These are phyloP conservation scores for Kwoniella dendrophila DNA, from an alignment of 768 basidiomycete species.

Conservation along the genomic window DNA sequence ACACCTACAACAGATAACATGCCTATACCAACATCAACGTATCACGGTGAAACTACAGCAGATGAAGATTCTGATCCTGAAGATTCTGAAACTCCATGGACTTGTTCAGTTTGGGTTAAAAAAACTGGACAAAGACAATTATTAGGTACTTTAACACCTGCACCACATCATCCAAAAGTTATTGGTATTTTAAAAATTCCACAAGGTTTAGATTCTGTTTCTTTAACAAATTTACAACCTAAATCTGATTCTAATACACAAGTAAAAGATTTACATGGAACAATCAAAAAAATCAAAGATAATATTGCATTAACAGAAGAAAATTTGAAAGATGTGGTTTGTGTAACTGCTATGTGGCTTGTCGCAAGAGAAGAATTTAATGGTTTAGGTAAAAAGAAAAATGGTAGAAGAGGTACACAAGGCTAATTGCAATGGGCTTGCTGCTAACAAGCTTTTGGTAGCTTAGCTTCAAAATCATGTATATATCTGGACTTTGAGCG, in stretches of 20 bases:
- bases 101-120: slow-evolving; percentile 62
- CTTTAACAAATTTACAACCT: slow-evolving; percentile 58
- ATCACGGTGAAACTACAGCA: slow-evolving; percentile 30
- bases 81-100: slow-evolving; percentile 95
- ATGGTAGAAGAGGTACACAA: slow-evolving; percentile 65
- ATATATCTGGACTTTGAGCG: no score
- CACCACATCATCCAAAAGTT: slow-evolving; percentile 94
- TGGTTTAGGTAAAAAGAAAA: slow-evolving; percentile 71
- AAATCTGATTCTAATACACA: slow-evolving; percentile 11
- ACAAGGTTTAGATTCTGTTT: slow-evolving; percentile 80
- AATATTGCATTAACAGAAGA: slow-evolving; percentile 77
- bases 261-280: slow-evolving; percentile 9
- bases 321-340: slow-evolving; percentile 90
- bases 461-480: no score
- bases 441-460: no score
- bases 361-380: slow-evolving; percentile 91
- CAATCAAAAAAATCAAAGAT: slow-evolving; percentile 25
- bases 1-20: neutral
- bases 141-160: slow-evolving; percentile 82
- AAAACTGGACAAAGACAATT: slow-evolving; percentile 58
- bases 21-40: neutral
- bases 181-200: slow-evolving; percentile 89
- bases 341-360: slow-evolving; percentile 84
- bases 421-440: no score
- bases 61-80: slow-evolving; percentile 90